Conservation (phyloP, 164 flowering plant species). For the Piper longum region DNA sequence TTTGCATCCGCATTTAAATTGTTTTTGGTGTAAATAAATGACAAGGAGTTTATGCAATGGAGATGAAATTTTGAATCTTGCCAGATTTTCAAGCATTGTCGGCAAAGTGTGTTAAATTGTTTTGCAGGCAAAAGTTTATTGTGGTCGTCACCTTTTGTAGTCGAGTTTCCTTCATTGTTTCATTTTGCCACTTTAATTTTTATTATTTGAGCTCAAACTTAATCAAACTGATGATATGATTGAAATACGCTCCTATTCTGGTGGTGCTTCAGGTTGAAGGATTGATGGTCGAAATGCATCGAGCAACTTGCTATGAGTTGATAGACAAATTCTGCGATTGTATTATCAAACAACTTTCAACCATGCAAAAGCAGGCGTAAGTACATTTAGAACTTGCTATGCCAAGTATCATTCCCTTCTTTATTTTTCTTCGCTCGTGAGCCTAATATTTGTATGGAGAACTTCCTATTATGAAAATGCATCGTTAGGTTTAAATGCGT, state of each 20-base stretch:
- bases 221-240: not conserved
- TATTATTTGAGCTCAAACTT: too few relatives aligned
- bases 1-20: not conserved
- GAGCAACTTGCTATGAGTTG: conserved; percentile 20
- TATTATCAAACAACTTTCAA: conserved; percentile 15
- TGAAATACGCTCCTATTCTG: not conserved
- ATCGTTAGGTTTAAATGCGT: too few relatives aligned
- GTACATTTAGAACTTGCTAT: not conserved
- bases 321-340: conserved; percentile 20
- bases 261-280: conserved; percentile 40
- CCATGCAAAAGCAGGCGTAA: conserved; percentile 39
- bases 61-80: too few relatives aligned
- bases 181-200: too few relatives aligned
- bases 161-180: too few relatives aligned
- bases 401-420: not conserved
- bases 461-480: not conserved
- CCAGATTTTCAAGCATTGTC: not conserved
- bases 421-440: not conserved
- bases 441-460: not conserved
- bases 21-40: not conserved
- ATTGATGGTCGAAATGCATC: conserved; percentile 20
- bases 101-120: not conserved
- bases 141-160: too few relatives aligned
- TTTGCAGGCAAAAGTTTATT: too few relatives aligned
- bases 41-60: not conserved